Conservation (phyloP, 73 alveolate species). For the Paramecium primaurelia region DNA sequence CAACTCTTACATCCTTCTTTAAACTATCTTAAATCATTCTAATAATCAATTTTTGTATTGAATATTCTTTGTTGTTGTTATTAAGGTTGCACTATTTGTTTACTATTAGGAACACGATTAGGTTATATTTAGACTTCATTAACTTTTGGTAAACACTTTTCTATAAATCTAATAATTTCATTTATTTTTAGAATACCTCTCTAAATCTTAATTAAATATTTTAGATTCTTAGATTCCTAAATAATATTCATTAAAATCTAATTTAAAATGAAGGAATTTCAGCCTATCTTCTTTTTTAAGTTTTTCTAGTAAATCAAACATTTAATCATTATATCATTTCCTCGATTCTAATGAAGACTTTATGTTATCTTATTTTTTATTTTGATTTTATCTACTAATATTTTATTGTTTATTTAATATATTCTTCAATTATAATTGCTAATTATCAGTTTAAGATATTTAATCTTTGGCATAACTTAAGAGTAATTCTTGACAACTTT, state of each 20-base stretch:
- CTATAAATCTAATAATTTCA: neutral
- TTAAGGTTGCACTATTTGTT: constrained; percentile 41
- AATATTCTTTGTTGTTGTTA: constrained; percentile 59
- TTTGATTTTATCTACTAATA: neutral
- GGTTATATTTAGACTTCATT: neutral
- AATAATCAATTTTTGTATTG: neutral
- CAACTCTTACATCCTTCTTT: neutral
- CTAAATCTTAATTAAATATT: neutral
- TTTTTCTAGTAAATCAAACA: neutral
- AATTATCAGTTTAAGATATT: neutral
- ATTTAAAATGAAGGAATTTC: neutral
- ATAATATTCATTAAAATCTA: neutral
- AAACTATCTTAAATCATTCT: constrained; percentile 39
- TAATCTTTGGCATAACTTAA: constrained; percentile 76
- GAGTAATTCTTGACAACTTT: constrained; percentile 71
- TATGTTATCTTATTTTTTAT: constrained; percentile 4
- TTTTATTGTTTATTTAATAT: neutral
- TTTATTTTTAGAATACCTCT: neutral
- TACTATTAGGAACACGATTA: constrained; percentile 10
- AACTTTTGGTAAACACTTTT: neutral
- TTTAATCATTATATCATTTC: neutral
- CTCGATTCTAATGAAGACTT: constrained; percentile 43
- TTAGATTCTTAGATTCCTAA: neutral
- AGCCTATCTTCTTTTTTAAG: neutral
- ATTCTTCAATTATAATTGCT: constrained; percentile 53